Evolutionary conservation across 495 filamentous ascomycete genomes (phyloP), one percentile per base, ranked within the genome.

Genomic region (Amphirosellinia nigrospora): DNA sequence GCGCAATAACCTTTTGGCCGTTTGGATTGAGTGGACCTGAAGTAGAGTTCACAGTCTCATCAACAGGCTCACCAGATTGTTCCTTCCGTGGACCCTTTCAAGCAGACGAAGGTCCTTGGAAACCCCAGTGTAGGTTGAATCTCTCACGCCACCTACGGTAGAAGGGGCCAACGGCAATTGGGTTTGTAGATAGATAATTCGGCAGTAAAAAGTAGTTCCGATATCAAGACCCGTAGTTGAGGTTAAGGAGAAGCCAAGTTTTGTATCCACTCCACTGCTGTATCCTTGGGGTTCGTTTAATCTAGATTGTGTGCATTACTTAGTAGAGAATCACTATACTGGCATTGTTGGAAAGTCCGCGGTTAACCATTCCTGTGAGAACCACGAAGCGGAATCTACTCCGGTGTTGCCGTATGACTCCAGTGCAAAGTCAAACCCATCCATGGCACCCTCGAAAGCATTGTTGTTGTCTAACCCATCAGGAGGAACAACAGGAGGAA

Each of bases 371-470:
- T 80, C 78, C 62, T 70, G 74, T 13, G 75, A 76, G 32, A 78
- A 73, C 77, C 77, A 79, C 3, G 77, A 70, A 38, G 69, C 64
- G 5, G 74, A 71, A 16, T 76, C 73, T 3, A 77, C 71, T 13
- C 75, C 77, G n/a, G 66, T 77, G 67, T 73, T 77, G 11, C 74
- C 75, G 46, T 76, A 80, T 4, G 74, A 75, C 52, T 80, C 78
- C 26, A 79, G 55, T 30, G 75, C 74, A 45, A 79, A 77, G 46
- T 79, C 75, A 32, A 80, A 76, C 0, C 75, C 77, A 28, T 80
- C 78, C 71, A 79, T 74, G 0, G 78, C 78, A 38, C 78, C 78
- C 56, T 80, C 78, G 48, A 80, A 80, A 8, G 78, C 78, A 63
- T 80, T 80, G 38, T 77, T 80, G 15, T 75, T 75, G 32, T 77